These are phyloP conservation scores for Houttuynia cordata DNA, from an alignment of 164 flowering plant genomes.

Conservation along the genomic window DNA sequence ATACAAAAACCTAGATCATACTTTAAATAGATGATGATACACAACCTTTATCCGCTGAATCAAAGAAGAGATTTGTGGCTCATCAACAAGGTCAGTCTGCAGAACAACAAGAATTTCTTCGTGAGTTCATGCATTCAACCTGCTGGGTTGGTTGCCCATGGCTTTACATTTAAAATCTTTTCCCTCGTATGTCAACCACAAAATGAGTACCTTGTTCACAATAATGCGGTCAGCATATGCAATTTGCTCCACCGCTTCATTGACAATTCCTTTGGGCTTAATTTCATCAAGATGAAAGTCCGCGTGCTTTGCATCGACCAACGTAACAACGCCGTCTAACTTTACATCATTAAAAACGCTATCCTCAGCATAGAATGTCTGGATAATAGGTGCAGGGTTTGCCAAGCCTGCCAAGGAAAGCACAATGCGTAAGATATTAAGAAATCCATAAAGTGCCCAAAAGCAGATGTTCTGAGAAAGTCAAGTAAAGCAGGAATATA, in stretches of 20 bases:
- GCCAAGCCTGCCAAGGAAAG: conserved; percentile 59
- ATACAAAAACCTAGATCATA: not conserved
- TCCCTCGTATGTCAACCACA: too few relatives aligned
- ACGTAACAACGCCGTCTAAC: conserved; percentile 94
- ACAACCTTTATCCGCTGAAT: conserved; percentile 65
- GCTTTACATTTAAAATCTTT: too few relatives aligned
- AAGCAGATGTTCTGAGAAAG: too few relatives aligned
- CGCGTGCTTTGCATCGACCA: conserved; percentile 95
- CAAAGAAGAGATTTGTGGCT: conserved; percentile 55
- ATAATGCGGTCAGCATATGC: conserved; percentile 92
- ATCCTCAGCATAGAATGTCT: conserved; percentile 97
- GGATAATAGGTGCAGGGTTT: conserved; percentile 96
- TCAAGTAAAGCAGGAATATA: not conserved
- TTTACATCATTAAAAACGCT: conserved; percentile 77
- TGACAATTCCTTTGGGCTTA: conserved; percentile 86
- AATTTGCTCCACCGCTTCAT: conserved; percentile 94
- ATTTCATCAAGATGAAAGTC: conserved; percentile 67
- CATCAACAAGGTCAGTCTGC: conserved; percentile 88
- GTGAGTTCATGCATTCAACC: not conserved
- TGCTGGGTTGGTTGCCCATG: too few relatives aligned
- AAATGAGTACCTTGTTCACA: conserved; percentile 66
- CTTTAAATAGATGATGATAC: not conserved
- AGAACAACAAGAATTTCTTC: not conserved
- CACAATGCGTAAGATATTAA: not conserved
- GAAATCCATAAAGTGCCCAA: not conserved